Evolutionary conservation across 139 green algal genomes (phyloP).

Genomic region (Deuterostichococcus epilithicus): DNA sequence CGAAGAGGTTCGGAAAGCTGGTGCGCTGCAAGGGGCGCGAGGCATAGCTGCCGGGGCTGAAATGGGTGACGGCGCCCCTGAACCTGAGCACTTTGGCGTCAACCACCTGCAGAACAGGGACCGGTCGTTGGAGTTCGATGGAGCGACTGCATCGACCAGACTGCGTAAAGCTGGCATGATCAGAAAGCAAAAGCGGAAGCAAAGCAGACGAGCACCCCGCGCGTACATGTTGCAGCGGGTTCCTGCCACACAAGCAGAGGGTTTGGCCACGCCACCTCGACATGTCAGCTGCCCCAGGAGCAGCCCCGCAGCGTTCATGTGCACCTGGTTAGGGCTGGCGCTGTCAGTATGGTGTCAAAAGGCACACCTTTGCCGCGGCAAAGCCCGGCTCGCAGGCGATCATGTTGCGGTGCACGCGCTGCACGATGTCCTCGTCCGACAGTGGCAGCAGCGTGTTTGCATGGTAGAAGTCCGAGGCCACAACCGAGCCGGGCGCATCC

Average conservation of each 20-base stretch:
- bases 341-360: neutral
- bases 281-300: conserved; percentile 16
- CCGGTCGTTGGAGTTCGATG: neutral
- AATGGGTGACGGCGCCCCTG: conserved; percentile 82
- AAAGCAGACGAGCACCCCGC: too few relatives aligned
- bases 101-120: conserved; percentile 36
- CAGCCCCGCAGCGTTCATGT: neutral
- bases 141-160: neutral
- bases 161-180: neutral
- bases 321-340: too few relatives aligned
- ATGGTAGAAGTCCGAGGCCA: conserved; percentile 84
- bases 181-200: neutral
- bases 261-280: neutral
- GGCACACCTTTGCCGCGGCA: conserved; percentile 19
- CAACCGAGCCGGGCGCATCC: conserved; percentile 65
- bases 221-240: too few relatives aligned
- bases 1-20: conserved; percentile 65
- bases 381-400: conserved; percentile 72
- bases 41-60: conserved; percentile 62
- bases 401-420: conserved; percentile 59
- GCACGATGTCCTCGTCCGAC: conserved; percentile 68
- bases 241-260: too few relatives aligned
- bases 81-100: conserved; percentile 70
- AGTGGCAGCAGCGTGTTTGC: conserved; percentile 72
- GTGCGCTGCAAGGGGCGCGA: conserved; percentile 65